Evolutionary conservation across 73 alveolate species (phyloP).

Genomic region (Paramecium pentaurelia): DNA sequence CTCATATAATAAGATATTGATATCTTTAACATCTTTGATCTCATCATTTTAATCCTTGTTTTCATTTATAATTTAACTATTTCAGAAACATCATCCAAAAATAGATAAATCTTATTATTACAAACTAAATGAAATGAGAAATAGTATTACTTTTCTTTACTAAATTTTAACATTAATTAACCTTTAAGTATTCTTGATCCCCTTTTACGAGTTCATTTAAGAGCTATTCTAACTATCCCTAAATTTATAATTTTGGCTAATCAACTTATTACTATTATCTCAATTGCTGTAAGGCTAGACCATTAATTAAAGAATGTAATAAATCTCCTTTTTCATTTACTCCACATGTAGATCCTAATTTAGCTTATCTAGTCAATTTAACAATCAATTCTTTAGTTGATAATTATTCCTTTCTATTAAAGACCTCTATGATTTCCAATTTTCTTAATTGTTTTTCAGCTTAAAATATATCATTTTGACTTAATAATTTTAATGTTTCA

Average conservation of each 20-base stretch:
- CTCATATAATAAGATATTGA: not conserved
- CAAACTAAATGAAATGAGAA: not conserved
- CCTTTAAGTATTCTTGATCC: not conserved
- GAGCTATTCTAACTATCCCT: not conserved
- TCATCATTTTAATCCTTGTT: not conserved
- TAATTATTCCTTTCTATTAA: not conserved
- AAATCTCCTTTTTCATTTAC: conserved; percentile 18
- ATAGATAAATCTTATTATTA: not conserved
- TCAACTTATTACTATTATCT: not conserved
- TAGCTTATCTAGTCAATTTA: not conserved
- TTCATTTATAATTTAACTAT: not conserved
- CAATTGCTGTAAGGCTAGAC: not conserved
- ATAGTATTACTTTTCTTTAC: not conserved
- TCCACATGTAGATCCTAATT: conserved; percentile 35
- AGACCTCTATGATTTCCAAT: not conserved
- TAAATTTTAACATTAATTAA: not conserved
- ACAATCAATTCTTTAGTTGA: not conserved
- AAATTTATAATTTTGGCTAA: not conserved
- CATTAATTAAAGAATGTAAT: not conserved
- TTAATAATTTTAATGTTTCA: not conserved
- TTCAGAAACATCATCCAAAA: conserved; percentile 19
- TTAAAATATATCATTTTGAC: not conserved
- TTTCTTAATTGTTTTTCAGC: not conserved
- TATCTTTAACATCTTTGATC: not conserved
- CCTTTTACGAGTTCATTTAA: not conserved